Evolutionary conservation across 306 rosid genomes (phyloP).

Genomic region (Biancaea sappan): DNA sequence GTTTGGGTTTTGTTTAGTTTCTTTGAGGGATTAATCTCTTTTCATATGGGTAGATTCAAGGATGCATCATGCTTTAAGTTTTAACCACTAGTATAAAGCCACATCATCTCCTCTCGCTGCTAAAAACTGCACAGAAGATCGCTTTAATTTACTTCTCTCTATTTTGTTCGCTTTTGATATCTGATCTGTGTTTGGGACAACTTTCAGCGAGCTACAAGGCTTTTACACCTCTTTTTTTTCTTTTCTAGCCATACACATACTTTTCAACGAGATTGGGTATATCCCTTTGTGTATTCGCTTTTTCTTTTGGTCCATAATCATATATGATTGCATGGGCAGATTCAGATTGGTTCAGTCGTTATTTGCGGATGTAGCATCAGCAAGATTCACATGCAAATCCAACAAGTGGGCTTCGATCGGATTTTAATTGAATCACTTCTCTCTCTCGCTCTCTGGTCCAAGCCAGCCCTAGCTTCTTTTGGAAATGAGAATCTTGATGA

Average conservation of each 20-base stretch:
- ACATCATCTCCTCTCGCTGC: not conserved
- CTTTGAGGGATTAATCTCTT: constrained; percentile 16
- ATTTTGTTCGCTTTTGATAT: not conserved
- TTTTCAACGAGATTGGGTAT: constrained; percentile 22
- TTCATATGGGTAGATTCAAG: constrained; percentile 33
- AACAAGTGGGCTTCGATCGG: constrained; percentile 14
- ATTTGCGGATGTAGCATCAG: constrained; percentile 92
- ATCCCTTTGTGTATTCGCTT: not conserved
- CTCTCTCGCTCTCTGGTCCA: not conserved
- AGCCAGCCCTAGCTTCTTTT: constrained; percentile 36
- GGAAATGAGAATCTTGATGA: constrained; percentile 99
- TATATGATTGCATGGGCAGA: constrained; percentile 48
- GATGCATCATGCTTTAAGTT: constrained; percentile 20
- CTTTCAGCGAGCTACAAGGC: not conserved
- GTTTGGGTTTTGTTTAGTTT: constrained; percentile 25
- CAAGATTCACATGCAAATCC: constrained; percentile 94
- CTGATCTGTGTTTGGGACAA: constrained; percentile 7
- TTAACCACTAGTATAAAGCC: constrained; percentile 22
- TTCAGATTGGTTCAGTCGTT: constrained; percentile 63
- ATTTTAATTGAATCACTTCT: no score
- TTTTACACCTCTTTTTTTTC: not conserved
- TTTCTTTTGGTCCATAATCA: not conserved
- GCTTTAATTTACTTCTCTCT: not conserved
- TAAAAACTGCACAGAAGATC: constrained; percentile 8
- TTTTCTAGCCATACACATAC: not conserved